Percentiles rank a stretch among this genome's conserved stretches.
These are phyloP conservation scores for Dimargaris cristalligena DNA, from an alignment of 192 early-diverging fungal species.

Conservation along the genomic window DNA sequence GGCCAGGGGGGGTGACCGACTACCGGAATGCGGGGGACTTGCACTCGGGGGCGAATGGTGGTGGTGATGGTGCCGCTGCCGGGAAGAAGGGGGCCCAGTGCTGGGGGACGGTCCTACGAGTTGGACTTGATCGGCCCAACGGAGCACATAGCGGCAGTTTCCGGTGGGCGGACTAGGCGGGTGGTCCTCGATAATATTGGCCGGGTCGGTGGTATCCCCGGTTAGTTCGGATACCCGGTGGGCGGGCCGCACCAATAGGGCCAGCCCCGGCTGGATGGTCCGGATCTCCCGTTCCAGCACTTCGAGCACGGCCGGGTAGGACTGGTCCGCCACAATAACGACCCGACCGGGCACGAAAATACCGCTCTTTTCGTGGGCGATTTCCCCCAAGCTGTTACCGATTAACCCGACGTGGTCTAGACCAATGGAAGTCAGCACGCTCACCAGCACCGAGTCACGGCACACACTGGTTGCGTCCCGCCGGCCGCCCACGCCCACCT, in stretches of 20 bases:
- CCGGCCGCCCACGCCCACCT: conserved; percentile 55
- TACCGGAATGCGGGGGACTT: no score
- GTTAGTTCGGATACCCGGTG: not conserved
- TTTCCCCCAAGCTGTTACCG: conserved; percentile 32
- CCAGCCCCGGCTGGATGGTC: not conserved
- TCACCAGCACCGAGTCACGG: conserved; percentile 12
- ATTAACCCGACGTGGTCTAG: conserved; percentile 49
- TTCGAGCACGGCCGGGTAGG: conserved; percentile 18
- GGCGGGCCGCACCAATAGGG: not conserved
- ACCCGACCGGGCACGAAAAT: conserved; percentile 34
- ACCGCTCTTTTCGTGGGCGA: conserved; percentile 48
- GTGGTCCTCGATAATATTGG: not conserved
- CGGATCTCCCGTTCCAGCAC: not conserved
- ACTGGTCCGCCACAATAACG: conserved; percentile 37
- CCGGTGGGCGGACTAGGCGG: not conserved
- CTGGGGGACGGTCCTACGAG: not conserved
- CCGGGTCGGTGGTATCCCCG: not conserved
- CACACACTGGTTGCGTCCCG: conserved; percentile 58
- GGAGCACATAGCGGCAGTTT: not conserved
- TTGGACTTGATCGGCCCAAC: not conserved
- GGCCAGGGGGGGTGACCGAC: no score
- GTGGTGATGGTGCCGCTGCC: not conserved
- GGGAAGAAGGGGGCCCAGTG: not conserved
- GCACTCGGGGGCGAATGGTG: no score
- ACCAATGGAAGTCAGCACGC: conserved; percentile 38